A percentile compares a stretch with the other conserved stretches of the same genome.
Evolutionary conservation across 164 flowering plant genomes (phyloP).

Genomic region (Magnolia sinica): DNA sequence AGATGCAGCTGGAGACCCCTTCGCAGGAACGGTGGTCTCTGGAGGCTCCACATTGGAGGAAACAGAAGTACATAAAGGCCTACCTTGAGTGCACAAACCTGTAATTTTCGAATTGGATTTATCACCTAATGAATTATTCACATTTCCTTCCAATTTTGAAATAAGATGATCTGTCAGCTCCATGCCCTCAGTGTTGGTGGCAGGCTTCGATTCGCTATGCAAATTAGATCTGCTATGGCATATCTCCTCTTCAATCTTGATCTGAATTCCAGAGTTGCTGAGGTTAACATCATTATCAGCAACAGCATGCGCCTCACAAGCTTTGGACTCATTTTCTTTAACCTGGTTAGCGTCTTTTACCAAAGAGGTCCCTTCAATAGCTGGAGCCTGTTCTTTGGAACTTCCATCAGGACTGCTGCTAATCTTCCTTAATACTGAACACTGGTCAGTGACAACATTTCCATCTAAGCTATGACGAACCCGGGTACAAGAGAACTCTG

Average conservation of each 20-base stretch:
- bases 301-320: conserved; percentile 22
- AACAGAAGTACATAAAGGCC: conserved; percentile 19
- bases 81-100: conserved; percentile 18
- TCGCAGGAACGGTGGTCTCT: conserved; percentile 18
- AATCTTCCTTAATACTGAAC: conserved; percentile 24
- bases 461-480: conserved; percentile 38
- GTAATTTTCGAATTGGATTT: conserved; percentile 18
- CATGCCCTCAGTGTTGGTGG: conserved; percentile 18
- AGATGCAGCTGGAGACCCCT: conserved; percentile 23
- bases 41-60: conserved; percentile 26
- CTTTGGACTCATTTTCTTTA: conserved; percentile 30
- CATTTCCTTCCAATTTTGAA: conserved; percentile 29
- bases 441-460: conserved; percentile 38
- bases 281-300: conserved; percentile 19
- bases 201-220: conserved; percentile 27
- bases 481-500: conserved; percentile 56
- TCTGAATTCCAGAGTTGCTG: conserved; percentile 21
- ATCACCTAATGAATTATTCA: conserved; percentile 13
- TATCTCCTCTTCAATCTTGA: conserved; percentile 35
- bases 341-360: conserved; percentile 17
- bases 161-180: conserved; percentile 16
- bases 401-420: conserved; percentile 32
- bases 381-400: conserved; percentile 26
- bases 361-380: conserved; percentile 22
- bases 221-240: conserved; percentile 18